Percentiles rank a stretch among this genome's conserved stretches.
phyloP scores from a whole-genome alignment of 345 rosid genomes.

The Rhodomyrtus tomentosa region DNA sequence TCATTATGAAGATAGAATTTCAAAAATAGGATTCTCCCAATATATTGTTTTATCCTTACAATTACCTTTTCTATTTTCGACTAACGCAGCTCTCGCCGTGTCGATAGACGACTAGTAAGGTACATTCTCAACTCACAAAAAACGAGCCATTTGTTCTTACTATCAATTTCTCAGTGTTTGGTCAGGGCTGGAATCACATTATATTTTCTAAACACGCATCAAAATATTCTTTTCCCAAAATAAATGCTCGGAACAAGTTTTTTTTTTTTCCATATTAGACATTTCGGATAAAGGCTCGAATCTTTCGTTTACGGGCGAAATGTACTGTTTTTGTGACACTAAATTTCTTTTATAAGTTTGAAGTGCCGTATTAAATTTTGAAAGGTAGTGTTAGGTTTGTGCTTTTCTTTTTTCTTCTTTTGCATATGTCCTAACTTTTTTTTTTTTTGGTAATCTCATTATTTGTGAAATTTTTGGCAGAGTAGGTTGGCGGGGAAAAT shows the following conservation, averaged over 20 bases:
- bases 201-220: background rate
- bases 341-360: background rate
- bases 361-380: background rate
- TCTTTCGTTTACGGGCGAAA: rapidly evolving
- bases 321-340: rapidly evolving
- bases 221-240: background rate
- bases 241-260: too few relatives aligned
- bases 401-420: background rate
- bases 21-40: too few relatives aligned
- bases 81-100: too few relatives aligned
- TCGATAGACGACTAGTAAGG: background rate
- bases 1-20: too few relatives aligned
- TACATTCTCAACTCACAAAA: background rate
- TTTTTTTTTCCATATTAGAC: background rate
- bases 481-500: background rate
- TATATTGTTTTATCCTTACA: too few relatives aligned
- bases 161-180: rapidly evolving
- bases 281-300: rapidly evolving
- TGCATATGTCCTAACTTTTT: too few relatives aligned
- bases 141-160: rapidly evolving
- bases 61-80: too few relatives aligned
- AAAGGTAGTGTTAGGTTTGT: background rate
- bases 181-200: rapidly evolving
- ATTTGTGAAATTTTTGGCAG: too few relatives aligned
- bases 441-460: too few relatives aligned